Conservation (phyloP, 116 monocot species). For the Posidonia oceanica region DNA sequence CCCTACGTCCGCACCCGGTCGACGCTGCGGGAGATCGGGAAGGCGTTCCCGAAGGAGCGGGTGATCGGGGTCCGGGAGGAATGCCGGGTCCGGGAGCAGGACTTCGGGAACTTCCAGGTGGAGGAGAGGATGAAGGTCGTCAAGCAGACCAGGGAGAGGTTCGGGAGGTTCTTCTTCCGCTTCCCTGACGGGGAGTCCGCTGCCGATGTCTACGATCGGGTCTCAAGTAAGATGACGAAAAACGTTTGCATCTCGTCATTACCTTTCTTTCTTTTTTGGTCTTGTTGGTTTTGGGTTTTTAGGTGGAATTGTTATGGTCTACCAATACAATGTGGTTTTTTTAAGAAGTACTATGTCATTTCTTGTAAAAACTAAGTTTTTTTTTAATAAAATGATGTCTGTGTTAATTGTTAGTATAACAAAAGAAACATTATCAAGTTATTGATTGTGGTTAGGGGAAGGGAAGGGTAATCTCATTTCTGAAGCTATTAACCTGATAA, state of each 20-base stretch:
- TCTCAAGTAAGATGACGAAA: constrained; percentile 40
- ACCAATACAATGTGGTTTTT: too few species aligned
- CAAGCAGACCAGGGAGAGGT: constrained; percentile 66
- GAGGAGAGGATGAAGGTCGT: constrained; percentile 68
- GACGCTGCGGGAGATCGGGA: constrained; percentile 71
- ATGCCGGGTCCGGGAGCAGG: constrained; percentile 85
- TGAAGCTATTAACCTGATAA: too few species aligned
- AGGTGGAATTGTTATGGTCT: too few species aligned
- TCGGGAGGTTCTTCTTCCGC: constrained; percentile 91
- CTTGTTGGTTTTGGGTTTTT: not conserved
- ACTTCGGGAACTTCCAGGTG: constrained; percentile 94
- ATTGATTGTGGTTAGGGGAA: too few species aligned
- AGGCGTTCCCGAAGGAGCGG: constrained; percentile 37
- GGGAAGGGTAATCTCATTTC: too few species aligned
- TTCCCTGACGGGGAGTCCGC: constrained; percentile 97
- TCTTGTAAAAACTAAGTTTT: too few species aligned
- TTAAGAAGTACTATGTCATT: too few species aligned
- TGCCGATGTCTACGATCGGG: constrained; percentile 86
- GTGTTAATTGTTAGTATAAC: too few species aligned
- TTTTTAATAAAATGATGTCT: too few species aligned
- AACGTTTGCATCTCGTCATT: not conserved
- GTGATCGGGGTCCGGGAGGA: constrained; percentile 80
- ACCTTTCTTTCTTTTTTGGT: not conserved
- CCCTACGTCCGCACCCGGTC: constrained; percentile 72
- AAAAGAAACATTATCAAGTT: too few species aligned